Percentiles rank a stretch among this genome's conserved stretches.
These are phyloP conservation scores for Lithohypha guttulata DNA, from an alignment of 2,329 filamentous ascomycete species.

Conservation along the genomic window DNA sequence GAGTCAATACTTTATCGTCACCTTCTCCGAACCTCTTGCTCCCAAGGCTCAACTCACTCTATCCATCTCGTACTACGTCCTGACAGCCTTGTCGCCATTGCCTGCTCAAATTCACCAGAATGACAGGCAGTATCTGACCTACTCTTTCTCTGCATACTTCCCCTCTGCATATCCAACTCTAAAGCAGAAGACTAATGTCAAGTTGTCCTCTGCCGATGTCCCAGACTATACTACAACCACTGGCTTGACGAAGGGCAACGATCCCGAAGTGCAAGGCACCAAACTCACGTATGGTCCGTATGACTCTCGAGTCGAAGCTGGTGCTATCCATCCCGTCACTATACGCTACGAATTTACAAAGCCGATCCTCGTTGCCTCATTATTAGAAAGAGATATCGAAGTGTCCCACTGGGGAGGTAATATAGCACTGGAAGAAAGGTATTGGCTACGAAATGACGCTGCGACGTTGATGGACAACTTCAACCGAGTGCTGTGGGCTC, in stretches of 20 bases:
- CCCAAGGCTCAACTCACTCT: constrained; percentile 73
- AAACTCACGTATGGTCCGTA: constrained; percentile 89
- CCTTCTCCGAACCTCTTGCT: constrained; percentile 63
- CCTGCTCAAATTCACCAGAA: constrained; percentile 74
- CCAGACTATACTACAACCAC: constrained; percentile 75
- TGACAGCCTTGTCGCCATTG: constrained; percentile 68
- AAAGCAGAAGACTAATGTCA: constrained; percentile 97
- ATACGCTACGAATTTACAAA: constrained; percentile 95
- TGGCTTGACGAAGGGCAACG: constrained; percentile 45
- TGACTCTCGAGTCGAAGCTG: constrained; percentile 62
- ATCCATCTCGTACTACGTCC: constrained; percentile 71
- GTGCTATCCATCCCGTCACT: constrained; percentile 58
- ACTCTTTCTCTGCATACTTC: constrained; percentile 75
- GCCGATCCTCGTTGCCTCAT: constrained; percentile 67
- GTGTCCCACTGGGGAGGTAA: constrained; percentile 98
- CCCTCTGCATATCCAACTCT: constrained; percentile 72
- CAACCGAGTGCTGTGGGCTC: constrained; percentile 65
- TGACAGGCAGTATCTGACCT: constrained; percentile 75
- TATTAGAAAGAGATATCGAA: constrained; percentile 82
- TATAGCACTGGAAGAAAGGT: constrained; percentile 85
- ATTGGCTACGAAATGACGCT: constrained; percentile 75
- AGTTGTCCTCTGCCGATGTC: constrained; percentile 66
- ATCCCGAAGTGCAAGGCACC: constrained; percentile 72
- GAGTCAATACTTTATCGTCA: constrained; percentile 73
- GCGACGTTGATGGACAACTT: constrained; percentile 66